These are phyloP conservation scores for Alternaria incomplexa DNA, from an alignment of 2,329 filamentous ascomycete species.

Conservation along the genomic window DNA sequence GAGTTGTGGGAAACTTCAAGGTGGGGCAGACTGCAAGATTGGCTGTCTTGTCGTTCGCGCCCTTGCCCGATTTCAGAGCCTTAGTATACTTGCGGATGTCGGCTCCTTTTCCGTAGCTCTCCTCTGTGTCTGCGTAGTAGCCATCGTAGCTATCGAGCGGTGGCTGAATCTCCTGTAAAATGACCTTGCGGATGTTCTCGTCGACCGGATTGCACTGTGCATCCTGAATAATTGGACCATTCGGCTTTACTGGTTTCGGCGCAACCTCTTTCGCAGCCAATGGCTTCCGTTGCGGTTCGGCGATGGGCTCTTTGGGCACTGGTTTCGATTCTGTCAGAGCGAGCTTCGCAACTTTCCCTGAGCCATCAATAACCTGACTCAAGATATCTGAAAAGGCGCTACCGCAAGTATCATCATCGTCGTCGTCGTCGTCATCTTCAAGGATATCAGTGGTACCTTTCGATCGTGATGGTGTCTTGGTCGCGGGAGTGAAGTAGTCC, in stretches of 20 bases:
- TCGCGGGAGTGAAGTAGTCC: constrained; percentile 72
- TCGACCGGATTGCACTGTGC: constrained; percentile 88
- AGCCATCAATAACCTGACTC: constrained; percentile 54
- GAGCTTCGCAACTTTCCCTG: constrained; percentile 58
- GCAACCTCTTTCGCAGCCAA: constrained; percentile 47
- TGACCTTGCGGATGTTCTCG: constrained; percentile 72
- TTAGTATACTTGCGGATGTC: constrained; percentile 87
- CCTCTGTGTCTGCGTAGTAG: constrained; percentile 74
- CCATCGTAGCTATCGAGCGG: constrained; percentile 76
- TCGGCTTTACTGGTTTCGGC: constrained; percentile 51
- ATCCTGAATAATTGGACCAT: constrained; percentile 80
- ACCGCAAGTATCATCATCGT: constrained; percentile 59
- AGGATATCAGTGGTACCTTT: constrained; percentile 49
- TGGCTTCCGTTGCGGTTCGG: constrained; percentile 20
- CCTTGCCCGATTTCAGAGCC: constrained; percentile 63
- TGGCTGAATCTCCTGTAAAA: constrained; percentile 76
- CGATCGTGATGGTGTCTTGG: constrained; percentile 79
- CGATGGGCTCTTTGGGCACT: constrained; percentile 28
- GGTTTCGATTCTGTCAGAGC: constrained; percentile 54
- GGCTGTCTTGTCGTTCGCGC: constrained; percentile 65
- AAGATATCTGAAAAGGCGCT: constrained; percentile 76
- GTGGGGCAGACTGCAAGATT: constrained; percentile 66
- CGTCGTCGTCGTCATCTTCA: constrained; percentile 41
- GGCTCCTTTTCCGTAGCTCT: constrained; percentile 68
- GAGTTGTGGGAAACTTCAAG: constrained; percentile 70